Percentiles rank a stretch among this genome's conserved stretches.
These are phyloP conservation scores for Diaporthe nobilis DNA, from an alignment of 2,329 filamentous ascomycete genomes.

Conservation along the genomic window DNA sequence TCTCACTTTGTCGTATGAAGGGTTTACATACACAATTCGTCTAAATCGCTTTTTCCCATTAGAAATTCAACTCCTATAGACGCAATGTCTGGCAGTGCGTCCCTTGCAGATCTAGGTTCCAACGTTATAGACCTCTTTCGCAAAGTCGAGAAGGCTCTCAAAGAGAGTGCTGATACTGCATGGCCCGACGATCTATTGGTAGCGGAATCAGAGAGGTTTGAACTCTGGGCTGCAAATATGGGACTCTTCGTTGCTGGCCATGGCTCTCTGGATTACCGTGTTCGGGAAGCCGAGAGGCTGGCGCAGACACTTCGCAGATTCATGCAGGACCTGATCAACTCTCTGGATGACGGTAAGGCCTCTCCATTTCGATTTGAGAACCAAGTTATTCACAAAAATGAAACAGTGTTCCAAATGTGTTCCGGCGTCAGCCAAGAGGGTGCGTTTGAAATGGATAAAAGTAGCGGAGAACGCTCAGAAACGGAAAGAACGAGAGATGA, in stretches of 20 bases:
- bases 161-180: not conserved
- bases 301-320: constrained; percentile 9
- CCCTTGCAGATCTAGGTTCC: not conserved
- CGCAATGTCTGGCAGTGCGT: not conserved
- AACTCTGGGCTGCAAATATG: constrained; percentile 36
- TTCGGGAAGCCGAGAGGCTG: constrained; percentile 26
- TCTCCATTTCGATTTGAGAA: no score
- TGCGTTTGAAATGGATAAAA: not conserved
- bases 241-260: constrained; percentile 32
- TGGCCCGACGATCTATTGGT: not conserved
- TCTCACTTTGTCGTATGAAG: no score
- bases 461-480: not conserved
- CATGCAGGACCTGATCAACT: constrained; percentile 22
- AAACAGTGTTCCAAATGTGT: not conserved
- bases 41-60: not conserved
- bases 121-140: not conserved
- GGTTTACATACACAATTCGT: no score
- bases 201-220: constrained; percentile 18
- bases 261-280: constrained; percentile 33
- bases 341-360: not conserved
- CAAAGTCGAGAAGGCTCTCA: not conserved
- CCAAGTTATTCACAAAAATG: not conserved
- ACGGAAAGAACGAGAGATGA: not conserved
- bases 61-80: not conserved
- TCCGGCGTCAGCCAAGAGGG: not conserved